Conservation (phyloP, 805 yeast genomes). For the Candida pseudofarinosa region DNA sequence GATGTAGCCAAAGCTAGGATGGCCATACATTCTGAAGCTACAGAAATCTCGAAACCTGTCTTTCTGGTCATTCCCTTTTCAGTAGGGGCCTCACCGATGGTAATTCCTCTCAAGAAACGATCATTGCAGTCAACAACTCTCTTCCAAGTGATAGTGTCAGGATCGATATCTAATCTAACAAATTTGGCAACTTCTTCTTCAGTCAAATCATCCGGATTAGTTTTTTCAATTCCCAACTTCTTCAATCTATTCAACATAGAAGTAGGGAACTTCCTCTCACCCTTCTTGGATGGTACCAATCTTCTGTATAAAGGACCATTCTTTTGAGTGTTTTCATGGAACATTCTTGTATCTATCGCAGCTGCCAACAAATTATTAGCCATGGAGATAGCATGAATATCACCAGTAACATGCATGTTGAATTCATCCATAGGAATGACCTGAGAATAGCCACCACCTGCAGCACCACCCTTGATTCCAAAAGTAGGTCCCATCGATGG, state of each 20-base stretch:
- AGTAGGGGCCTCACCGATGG: slow-evolving; percentile 78
- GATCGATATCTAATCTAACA: slow-evolving; percentile 72
- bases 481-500: slow-evolving; percentile 89
- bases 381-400: slow-evolving; percentile 79
- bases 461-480: slow-evolving; percentile 89
- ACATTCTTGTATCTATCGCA: slow-evolving; percentile 81
- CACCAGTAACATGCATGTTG: slow-evolving; percentile 83
- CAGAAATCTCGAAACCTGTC: slow-evolving; percentile 81
- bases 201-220: slow-evolving; percentile 69
- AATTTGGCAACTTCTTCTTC: slow-evolving; percentile 61
- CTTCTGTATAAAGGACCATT: slow-evolving; percentile 71
- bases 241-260: slow-evolving; percentile 64
- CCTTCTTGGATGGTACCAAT: slow-evolving; percentile 72
- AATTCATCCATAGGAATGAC: slow-evolving; percentile 88
- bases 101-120: slow-evolving; percentile 72
- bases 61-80: slow-evolving; percentile 69
- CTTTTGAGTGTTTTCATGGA: slow-evolving; percentile 75
- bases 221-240: slow-evolving; percentile 65
- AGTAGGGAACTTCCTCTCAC: slow-evolving; percentile 60
- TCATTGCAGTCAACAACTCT: slow-evolving; percentile 85
- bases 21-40: slow-evolving; percentile 85
- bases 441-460: slow-evolving; percentile 86
- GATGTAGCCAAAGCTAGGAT: slow-evolving; percentile 71
- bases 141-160: slow-evolving; percentile 75
- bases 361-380: slow-evolving; percentile 81